Conservation (phyloP, 2,329 filamentous ascomycete species). For the Fusarium anguioides region DNA sequence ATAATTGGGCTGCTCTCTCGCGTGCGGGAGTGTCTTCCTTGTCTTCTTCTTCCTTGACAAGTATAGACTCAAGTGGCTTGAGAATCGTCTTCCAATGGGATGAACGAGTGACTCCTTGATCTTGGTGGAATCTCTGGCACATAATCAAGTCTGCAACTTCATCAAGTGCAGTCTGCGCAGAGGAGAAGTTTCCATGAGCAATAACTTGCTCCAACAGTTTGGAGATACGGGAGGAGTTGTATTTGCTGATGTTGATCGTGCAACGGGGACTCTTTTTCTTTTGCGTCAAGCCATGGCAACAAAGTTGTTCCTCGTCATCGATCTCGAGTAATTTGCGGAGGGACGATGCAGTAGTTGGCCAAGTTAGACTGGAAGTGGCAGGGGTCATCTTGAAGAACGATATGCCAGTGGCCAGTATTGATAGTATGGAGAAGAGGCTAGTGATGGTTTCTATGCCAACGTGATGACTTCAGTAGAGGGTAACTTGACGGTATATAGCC, state of each 20-base stretch:
- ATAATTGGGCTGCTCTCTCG: background rate
- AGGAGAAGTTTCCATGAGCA: constrained; percentile 13
- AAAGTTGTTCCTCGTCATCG: background rate
- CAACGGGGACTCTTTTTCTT: background rate
- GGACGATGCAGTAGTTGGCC: constrained; percentile 17
- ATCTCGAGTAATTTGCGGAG: constrained; percentile 20
- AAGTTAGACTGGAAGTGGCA: background rate
- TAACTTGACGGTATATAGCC: constrained; percentile 32
- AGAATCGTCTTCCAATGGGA: constrained; percentile 29
- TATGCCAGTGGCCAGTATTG: background rate
- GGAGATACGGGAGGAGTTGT: constrained; percentile 5
- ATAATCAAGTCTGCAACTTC: constrained; percentile 34
- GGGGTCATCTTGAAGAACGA: constrained; percentile 17
- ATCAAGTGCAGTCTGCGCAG: constrained; percentile 24
- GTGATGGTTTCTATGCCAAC: constrained; percentile 36
- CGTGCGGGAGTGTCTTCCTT: background rate
- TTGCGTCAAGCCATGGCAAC: constrained; percentile 23
- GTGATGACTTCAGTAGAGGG: background rate
- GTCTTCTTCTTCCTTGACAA: constrained; percentile 25
- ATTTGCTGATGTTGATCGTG: background rate
- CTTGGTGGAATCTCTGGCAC: constrained; percentile 10
- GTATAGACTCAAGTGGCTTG: background rate
- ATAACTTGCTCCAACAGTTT: constrained; percentile 22
- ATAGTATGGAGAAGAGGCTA: background rate
- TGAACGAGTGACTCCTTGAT: background rate